Base-by-base conservation (phyloP, 2,329 filamentous ascomycete genomes). In the Claviceps pazoutovae region DNA sequence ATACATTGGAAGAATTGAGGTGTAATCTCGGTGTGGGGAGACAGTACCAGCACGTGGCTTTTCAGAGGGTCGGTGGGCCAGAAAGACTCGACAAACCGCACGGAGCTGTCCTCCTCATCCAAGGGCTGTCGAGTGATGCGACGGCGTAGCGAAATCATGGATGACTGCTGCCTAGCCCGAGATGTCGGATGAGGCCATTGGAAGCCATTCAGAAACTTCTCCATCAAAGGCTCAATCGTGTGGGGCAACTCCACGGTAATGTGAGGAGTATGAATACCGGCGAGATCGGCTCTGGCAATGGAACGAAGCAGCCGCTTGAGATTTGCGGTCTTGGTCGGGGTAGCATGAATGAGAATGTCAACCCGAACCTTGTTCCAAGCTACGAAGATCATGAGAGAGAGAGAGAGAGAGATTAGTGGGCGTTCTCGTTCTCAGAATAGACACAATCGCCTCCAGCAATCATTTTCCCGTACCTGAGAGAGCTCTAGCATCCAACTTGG, bases 221-320 rank as follows among this genome's bases (percentile, higher is more conserved):
- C 73, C 5, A 86, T 78, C 2, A 80, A 73, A 3, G 72, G 65
- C 58, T 95, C 88, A 17, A 90, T 70, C 34, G 79, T 69, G 30
- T 79, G 71, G 0, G 90, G 88, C 7, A 98, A 73, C 62, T 97
- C 90, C 48, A 97, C 81, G 2, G 86, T 95, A 46, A 98, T 71
- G 55, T 85, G 82, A 3, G 90, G 90, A 2, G 78, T 69, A 1
- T 76, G 71, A 43, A 84, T 72, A 0, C 84, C 83, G 46, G 80
- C 76, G 62, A 89, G 91, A 62, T 96, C 88, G 5, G 87, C 88
- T 7, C 72, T 70, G 55, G 78, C 73, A 26, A 98, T 74, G 4
- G 89, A 95, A 54, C 78, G 77, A 4, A 98, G 75, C 36, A 96
- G 74, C 51, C 88, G 77, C 49, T 88, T 78, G 34, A 96, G 65